Conservation (phyloP, 805 yeast genomes). For the Candida nitratophila region DNA sequence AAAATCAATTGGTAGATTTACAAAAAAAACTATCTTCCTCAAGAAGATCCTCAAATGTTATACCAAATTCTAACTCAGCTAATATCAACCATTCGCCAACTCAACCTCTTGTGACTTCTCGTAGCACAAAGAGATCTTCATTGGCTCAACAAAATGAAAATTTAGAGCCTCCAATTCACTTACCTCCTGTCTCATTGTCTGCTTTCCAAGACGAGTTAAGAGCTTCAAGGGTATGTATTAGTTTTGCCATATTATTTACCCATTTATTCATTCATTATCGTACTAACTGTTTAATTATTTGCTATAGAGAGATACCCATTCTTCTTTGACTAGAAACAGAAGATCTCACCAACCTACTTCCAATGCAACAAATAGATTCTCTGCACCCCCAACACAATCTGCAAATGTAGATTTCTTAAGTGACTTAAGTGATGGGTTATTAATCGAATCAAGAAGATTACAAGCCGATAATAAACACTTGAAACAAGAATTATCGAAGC, state of each 20-base stretch:
- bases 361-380: not conserved
- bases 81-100: not conserved
- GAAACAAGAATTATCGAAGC: constrained; percentile 33
- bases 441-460: constrained; percentile 63
- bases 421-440: constrained; percentile 64
- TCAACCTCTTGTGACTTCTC: not conserved
- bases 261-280: not conserved
- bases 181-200: not conserved
- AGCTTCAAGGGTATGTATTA: constrained; percentile 3
- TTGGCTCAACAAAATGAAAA: not conserved
- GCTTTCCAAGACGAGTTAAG: not conserved
- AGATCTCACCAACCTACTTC: not conserved
- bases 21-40: constrained; percentile 23
- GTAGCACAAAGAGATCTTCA: not conserved
- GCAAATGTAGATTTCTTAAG: constrained; percentile 68
- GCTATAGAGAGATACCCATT: not conserved
- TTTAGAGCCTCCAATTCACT: not conserved
- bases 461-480: constrained; percentile 54
- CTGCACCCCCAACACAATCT: constrained; percentile 6
- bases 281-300: not conserved
- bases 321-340: not conserved
- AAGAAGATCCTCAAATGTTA: not conserved
- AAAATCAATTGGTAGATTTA: constrained; percentile 35
- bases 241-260: not conserved
- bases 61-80: not conserved